Conservation (phyloP, 805 yeast species). For the Zygotorulaspora chibaensis region DNA sequence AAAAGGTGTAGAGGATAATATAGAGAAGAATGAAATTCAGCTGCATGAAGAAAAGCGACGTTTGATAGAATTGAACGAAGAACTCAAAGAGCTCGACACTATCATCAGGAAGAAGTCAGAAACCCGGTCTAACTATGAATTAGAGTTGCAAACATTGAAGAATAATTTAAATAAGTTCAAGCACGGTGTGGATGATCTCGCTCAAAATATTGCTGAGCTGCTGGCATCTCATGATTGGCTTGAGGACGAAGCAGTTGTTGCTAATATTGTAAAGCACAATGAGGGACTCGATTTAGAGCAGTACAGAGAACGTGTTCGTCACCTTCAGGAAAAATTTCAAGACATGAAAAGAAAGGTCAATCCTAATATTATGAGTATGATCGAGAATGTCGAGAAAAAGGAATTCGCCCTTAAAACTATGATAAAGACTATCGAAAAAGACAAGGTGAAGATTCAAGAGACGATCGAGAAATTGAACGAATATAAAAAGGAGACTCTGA, state of each 20-base stretch:
- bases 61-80: slow-evolving; percentile 69
- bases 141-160: slow-evolving; percentile 49
- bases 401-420: slow-evolving; percentile 70
- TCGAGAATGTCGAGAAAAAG: slow-evolving; percentile 86
- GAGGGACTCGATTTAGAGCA: slow-evolving; percentile 61
- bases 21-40: slow-evolving; percentile 27
- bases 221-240: slow-evolving; percentile 69
- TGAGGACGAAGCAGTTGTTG: slow-evolving; percentile 53
- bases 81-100: slow-evolving; percentile 55
- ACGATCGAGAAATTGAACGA: slow-evolving; percentile 80
- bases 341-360: slow-evolving; percentile 79
- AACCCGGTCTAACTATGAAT: slow-evolving; percentile 42
- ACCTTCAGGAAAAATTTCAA: slow-evolving; percentile 55
- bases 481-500: slow-evolving; percentile 76
- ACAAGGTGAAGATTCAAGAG: slow-evolving; percentile 82
- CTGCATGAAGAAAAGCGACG: slow-evolving; percentile 46
- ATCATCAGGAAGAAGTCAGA: slow-evolving; percentile 43
- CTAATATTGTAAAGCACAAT: slow-evolving; percentile 54
- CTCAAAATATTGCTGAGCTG: slow-evolving; percentile 42
- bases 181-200: slow-evolving; percentile 36
- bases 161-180: slow-evolving; percentile 53
- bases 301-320: slow-evolving; percentile 52
- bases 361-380: slow-evolving; percentile 82
- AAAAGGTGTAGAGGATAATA: slow-evolving; percentile 17
- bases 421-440: slow-evolving; percentile 84